Evolutionary conservation across 1,284 basidiomycete species (phyloP).

Genomic region (Malassezia yamatoensis): DNA sequence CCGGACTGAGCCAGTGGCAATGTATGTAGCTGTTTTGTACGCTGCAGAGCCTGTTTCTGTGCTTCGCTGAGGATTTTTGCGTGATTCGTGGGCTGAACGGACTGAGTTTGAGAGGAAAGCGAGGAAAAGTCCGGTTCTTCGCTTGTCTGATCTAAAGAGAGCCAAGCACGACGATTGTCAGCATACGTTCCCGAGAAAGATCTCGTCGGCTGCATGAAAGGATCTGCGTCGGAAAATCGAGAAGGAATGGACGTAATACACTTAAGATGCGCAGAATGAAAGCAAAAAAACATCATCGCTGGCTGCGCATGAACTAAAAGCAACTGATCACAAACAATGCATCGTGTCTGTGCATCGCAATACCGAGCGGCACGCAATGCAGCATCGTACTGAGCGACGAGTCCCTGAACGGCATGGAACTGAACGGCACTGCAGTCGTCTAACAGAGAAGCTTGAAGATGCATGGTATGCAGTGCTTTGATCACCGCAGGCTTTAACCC

Average conservation of each 20-base stretch:
- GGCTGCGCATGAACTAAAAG: conserved; percentile 20
- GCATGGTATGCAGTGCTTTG: conserved; percentile 92
- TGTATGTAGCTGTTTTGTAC: background rate
- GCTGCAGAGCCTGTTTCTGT: background rate
- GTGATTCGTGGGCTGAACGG: background rate
- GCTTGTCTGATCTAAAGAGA: background rate
- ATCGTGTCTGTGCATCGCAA: conserved; percentile 25
- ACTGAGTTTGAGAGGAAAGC: background rate
- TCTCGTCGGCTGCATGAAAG: background rate
- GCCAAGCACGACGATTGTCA: background rate
- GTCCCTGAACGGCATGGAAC: conserved; percentile 26
- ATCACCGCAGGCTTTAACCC: conserved; percentile 86
- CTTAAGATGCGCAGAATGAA: conserved; percentile 32
- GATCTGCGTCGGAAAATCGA: background rate
- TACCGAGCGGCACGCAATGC: conserved; percentile 25
- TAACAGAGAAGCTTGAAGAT: conserved; percentile 55
- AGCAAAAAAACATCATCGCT: conserved; percentile 34
- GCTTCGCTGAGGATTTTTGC: background rate
- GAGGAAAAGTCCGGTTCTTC: background rate
- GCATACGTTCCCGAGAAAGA: background rate
- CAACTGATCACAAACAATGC: conserved; percentile 21
- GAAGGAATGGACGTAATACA: conserved; percentile 13
- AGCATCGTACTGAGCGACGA: conserved; percentile 23
- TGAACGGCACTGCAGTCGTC: conserved; percentile 38
- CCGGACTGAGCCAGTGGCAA: conserved; percentile 2